phyloP scores from a whole-genome alignment of 2,329 filamentous ascomycete species.

The Xylariaceae sp. region DNA sequence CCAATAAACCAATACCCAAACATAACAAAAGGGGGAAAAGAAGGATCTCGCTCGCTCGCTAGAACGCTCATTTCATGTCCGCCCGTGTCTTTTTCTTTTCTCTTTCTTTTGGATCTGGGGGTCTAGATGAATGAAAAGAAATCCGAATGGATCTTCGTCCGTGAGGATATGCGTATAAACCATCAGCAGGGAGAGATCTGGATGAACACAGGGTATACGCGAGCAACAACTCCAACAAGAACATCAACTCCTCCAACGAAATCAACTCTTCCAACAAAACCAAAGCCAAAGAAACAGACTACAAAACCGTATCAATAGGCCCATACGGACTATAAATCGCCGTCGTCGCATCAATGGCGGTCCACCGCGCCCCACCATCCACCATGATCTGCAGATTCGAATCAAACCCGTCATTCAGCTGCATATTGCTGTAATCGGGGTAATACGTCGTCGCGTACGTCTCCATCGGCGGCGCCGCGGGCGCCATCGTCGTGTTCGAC shows the following conservation, averaged over 20 bases:
- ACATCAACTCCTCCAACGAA: not conserved
- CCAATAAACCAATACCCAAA: not conserved
- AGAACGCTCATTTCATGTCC: not conserved
- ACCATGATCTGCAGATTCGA: constrained; percentile 42
- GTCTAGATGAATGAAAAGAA: not conserved
- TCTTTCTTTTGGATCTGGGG: not conserved
- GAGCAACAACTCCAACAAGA: too few relatives aligned
- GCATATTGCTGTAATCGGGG: constrained; percentile 21
- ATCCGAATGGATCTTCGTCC: constrained; percentile 1
- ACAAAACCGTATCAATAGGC: constrained; percentile 16
- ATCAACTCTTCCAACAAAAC: not conserved
- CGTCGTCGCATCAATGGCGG: constrained; percentile 23
- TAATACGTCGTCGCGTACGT: constrained; percentile 26
- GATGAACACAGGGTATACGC: too few relatives aligned
- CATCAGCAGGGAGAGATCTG: not conserved
- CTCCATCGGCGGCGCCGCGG: constrained; percentile 24
- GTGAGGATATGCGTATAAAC: not conserved
- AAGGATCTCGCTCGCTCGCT: not conserved
- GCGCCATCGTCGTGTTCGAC: constrained; percentile 31
- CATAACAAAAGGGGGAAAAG: not conserved
- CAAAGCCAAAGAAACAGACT: not conserved
- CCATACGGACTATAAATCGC: constrained; percentile 27
- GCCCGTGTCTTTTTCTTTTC: not conserved
- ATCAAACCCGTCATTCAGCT: constrained; percentile 42
- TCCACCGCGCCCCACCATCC: constrained; percentile 33